Evolutionary conservation across 2,329 filamentous ascomycete species (phyloP).

Genomic region (Venturia nashicola): DNA sequence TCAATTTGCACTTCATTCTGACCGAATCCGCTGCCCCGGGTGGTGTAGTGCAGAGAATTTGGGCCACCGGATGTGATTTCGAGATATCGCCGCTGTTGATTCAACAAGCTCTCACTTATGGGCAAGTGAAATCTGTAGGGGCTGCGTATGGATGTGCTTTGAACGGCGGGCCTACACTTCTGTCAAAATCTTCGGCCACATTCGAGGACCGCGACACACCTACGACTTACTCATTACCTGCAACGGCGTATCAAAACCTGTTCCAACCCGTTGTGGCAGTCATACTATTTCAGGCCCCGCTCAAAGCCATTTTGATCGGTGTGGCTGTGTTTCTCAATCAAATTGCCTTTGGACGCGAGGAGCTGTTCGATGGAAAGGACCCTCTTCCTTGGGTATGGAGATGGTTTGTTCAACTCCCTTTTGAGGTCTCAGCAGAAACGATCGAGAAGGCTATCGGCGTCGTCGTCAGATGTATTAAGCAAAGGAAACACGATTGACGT

Average conservation of each 20-base stretch:
- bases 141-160: background rate
- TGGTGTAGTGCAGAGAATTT: background rate
- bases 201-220: background rate
- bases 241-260: background rate
- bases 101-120: background rate
- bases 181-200: background rate
- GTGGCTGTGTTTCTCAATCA: background rate
- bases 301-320: background rate
- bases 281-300: background rate
- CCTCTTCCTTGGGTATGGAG: slow-evolving; percentile 2
- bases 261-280: background rate
- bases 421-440: background rate
- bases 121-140: background rate
- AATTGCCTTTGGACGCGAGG: background rate
- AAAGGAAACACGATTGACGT: background rate
- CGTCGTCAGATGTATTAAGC: background rate
- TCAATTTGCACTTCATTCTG: slow-evolving; percentile 4
- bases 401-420: background rate
- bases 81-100: background rate
- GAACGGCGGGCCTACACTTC: background rate
- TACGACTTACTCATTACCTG: background rate
- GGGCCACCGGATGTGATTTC: slow-evolving; percentile 5
- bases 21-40: background rate
- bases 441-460: background rate
- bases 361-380: background rate